A percentile compares a stretch with the other conserved stretches of the same genome.
phyloP scores from a whole-genome alignment of 768 basidiomycete genomes.

The Kwoniella dendrophila region DNA sequence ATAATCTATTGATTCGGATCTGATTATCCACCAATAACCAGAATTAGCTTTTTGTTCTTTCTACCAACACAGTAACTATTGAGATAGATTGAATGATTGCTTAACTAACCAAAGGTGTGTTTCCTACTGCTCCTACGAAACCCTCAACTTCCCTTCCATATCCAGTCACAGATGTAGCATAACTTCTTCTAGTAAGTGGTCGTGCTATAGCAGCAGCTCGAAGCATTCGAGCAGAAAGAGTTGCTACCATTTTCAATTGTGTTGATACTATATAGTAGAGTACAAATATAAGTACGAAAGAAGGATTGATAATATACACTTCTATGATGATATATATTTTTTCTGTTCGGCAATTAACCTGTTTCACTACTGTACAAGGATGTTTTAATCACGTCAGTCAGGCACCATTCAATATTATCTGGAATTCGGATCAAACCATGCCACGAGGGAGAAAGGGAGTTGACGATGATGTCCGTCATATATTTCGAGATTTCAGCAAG shows the following conservation, averaged over 20 bases:
- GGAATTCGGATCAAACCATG: conserved; percentile 3
- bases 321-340: no score
- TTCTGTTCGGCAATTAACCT: background rate
- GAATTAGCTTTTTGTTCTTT: background rate
- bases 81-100: background rate
- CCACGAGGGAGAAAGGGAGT: background rate
- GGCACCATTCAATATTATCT: conserved; percentile 11
- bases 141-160: conserved; percentile 61
- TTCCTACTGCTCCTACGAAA: conserved; percentile 85
- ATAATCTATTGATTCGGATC: conserved; percentile 81
- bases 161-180: conserved; percentile 44
- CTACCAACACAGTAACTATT: no score
- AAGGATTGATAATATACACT: background rate
- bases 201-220: conserved; percentile 17
- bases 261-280: background rate
- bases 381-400: conserved; percentile 15
- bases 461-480: background rate
- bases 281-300: background rate
- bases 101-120: conserved; percentile 81
- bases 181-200: conserved; percentile 30
- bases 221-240: conserved; percentile 10
- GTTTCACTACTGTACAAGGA: no score
- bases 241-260: conserved; percentile 4
- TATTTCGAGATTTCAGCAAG: background rate
- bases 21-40: conserved; percentile 52